Evolutionary conservation across 2,329 filamentous ascomycete species (phyloP).

Genomic region (Colletotrichum melonis): DNA sequence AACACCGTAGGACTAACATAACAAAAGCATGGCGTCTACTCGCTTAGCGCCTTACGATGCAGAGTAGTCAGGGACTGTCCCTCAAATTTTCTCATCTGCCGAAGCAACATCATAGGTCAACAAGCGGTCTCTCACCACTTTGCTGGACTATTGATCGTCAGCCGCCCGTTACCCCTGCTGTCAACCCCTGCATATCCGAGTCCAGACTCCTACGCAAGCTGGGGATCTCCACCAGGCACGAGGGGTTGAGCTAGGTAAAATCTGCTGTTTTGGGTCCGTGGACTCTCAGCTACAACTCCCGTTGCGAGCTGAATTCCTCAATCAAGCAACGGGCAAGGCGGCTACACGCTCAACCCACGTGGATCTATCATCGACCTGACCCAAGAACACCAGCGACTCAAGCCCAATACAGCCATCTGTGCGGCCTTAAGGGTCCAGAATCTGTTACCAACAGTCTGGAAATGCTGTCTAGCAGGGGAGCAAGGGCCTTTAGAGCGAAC

Average conservation of each 20-base stretch:
- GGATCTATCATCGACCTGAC: not conserved
- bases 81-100: not conserved
- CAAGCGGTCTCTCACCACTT: not conserved
- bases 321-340: not conserved
- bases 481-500: not conserved
- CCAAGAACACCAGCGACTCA: not conserved
- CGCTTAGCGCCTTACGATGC: not conserved
- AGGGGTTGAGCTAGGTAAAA: not conserved
- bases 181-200: not conserved
- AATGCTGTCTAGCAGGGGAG: not conserved
- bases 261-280: not conserved
- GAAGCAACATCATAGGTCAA: not conserved
- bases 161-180: not conserved
- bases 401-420: not conserved
- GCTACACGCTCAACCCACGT: not conserved
- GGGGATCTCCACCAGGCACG: not conserved
- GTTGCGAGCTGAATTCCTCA: not conserved
- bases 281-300: not conserved
- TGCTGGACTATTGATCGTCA: not conserved
- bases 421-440: not conserved
- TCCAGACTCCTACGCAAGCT: not conserved
- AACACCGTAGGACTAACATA: not conserved
- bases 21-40: not conserved
- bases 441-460: not conserved
- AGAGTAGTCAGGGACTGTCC: not conserved